A percentile compares a stretch with the other conserved stretches of the same genome.
These are phyloP conservation scores for Ganoderma boninense DNA, from an alignment of 1,284 basidiomycete genomes.

Conservation along the genomic window DNA sequence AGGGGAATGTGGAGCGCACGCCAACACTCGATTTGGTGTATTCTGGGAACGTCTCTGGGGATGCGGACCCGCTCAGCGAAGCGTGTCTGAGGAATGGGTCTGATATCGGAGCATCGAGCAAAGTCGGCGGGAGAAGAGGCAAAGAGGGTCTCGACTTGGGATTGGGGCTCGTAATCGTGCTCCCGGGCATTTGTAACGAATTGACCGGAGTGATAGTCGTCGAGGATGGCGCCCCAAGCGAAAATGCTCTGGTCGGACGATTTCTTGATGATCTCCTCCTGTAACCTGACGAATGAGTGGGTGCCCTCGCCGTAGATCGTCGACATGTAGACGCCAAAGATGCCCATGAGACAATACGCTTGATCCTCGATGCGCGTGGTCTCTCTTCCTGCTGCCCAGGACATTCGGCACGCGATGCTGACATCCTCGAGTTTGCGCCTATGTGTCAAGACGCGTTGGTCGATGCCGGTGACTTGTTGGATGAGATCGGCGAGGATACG, in stretches of 20 bases:
- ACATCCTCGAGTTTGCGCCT: constrained; percentile 22
- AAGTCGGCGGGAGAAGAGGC: constrained; percentile 27
- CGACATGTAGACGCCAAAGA: constrained; percentile 30
- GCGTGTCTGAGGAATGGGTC: constrained; percentile 12
- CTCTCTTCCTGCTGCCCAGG: constrained; percentile 26
- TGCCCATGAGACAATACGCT: constrained; percentile 31
- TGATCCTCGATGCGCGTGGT: constrained; percentile 26
- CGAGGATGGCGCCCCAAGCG: constrained; percentile 25
- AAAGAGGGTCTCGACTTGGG: constrained; percentile 21
- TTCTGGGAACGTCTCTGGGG: constrained; percentile 20
- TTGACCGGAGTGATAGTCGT: constrained; percentile 14
- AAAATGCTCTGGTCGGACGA: constrained; percentile 30
- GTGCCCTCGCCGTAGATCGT: constrained; percentile 30
- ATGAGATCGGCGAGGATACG: constrained; percentile 22
- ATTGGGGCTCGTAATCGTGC: constrained; percentile 25
- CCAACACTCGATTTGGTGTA: constrained; percentile 22
- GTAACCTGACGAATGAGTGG: constrained; percentile 27
- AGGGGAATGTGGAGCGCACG: constrained; percentile 22
- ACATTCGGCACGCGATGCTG: constrained; percentile 31
- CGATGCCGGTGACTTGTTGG: constrained; percentile 27
- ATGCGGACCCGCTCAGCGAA: constrained; percentile 14
- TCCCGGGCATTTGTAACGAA: constrained; percentile 20
- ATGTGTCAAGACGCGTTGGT: constrained; percentile 25
- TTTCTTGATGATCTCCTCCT: constrained; percentile 28
- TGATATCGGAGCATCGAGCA: constrained; percentile 18